Base-by-base conservation (phyloP, 768 basidiomycete species). In the Kwoniella dejecticola region DNA sequence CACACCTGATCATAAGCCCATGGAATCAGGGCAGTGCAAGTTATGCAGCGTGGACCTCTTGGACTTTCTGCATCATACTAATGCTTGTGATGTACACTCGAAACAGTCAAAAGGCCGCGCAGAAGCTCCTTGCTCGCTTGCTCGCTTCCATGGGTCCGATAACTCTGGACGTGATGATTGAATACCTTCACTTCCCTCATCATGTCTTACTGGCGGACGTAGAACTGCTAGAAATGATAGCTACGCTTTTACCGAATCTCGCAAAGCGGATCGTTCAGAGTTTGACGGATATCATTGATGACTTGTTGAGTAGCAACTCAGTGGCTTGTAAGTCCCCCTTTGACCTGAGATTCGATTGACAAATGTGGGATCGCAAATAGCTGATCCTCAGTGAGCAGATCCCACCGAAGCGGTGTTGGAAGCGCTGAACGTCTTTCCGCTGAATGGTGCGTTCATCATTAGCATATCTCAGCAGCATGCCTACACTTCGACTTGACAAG, bases 91-190 rank as follows among this genome's bases (percentile, higher is more conserved):
- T n/a, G n/a, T n/a, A n/a, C n/a, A n/a, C n/a, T n/a, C n/a, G n/a
- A 29, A 5, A 11, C 13, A 71, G 69, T 8, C 64, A 63, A 57
- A 47, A 31, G 17, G 63, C 62, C 13, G 68, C 68, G 26, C 70
- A 72, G 41, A 49, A 47, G n/a, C 65, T 75, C 0, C 59, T 75
- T 4, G 44, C 53, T 11, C 40, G 61, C 17, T 58, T 75, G 0
- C 60, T 75, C 7, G 47, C 70, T 8, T 58, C 68, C 7, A 30
- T 75, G 1, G 73, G 73, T 2, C 73, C 73, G 2, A 60, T 69
- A 19, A 62, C 68, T 1, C 50, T 67, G 7, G 59, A 63, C 23
- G 63, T 61, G 0, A 72, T 75, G 68, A 63, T 69, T 7, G 44
- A 57, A 24, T 75, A 72, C 42, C 67, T 75, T 0, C 68, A 60